Conservation (phyloP, 371 early-diverging fungal genomes). For the Amoeboaphelidium occidentale region DNA sequence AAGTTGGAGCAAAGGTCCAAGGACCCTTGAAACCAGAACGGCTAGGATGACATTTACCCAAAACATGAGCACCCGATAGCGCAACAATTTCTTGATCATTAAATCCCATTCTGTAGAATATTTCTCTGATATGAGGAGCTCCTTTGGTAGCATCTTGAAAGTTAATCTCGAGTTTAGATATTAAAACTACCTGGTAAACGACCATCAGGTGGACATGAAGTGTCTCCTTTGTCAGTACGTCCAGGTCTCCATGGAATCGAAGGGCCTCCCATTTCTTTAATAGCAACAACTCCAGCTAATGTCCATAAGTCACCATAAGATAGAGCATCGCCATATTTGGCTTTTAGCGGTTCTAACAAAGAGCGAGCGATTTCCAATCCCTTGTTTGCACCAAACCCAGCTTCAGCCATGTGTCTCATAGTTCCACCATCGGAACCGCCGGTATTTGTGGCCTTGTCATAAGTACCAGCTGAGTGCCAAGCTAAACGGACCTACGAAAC, state of each 20-base stretch:
- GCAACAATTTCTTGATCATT: conserved; percentile 4
- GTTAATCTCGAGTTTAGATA: not conserved
- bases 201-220: not conserved
- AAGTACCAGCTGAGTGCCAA: conserved; percentile 87
- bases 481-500: conserved; percentile 49
- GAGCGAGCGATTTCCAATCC: conserved; percentile 53
- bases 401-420: conserved; percentile 25
- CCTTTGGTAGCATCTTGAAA: conserved; percentile 3
- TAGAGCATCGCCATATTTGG: conserved; percentile 44
- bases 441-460: conserved; percentile 40
- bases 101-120: conserved; percentile 10
- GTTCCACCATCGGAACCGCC: conserved; percentile 81
- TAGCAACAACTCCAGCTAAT: conserved; percentile 64
- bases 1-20: conserved; percentile 2
- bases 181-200: not conserved
- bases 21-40: conserved; percentile 3
- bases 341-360: conserved; percentile 55
- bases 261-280: conserved; percentile 32
- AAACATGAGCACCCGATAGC: conserved; percentile 4
- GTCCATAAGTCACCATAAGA: conserved; percentile 82
- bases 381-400: conserved; percentile 37
- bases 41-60: conserved; percentile 4
- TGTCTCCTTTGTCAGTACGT: not conserved
- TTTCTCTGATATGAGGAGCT: conserved; percentile 29
- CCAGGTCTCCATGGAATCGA: conserved; percentile 1